Evolutionary conservation across 305 asterid species (phyloP), one percentile per base, ranked within the genome.

Genomic region (Striga hermonthica): DNA sequence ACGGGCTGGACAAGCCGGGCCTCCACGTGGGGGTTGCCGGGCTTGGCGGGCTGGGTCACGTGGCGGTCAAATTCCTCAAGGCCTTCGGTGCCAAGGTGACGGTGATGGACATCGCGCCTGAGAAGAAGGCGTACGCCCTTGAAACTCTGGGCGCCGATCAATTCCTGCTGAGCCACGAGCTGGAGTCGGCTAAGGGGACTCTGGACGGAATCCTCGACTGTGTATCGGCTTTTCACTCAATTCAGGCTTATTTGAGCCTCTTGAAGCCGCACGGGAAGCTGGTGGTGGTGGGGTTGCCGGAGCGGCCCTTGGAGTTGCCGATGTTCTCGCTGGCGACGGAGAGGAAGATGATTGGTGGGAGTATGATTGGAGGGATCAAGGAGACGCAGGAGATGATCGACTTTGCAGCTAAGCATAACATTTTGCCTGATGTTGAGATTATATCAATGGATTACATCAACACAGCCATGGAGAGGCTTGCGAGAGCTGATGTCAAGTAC

Each of bases 361-460:
- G 54, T 7, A 48, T 48, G 54, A 48, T 48, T 7, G 54, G 54
- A n/a, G 54, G 54, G 54, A n/a, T 48, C 3, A 48, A 48, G 22
- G 54, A 48, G 54, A 48, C 54, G 22, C 54, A 48, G 54, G 54
- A 48, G 54, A 48, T 48, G 54, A 48, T 48, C n/a, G 54, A 48
- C 14, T 48, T 48, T 4, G 54, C 54, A 7, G 54, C 54, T 4
- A 48, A 48, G 12, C 54, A 48, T 48, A 48, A 48, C n/a, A 48
- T 48, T 0, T n/a, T 48, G 54, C 54, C 54, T n/a, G 54, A 48
- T n/a, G 54, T 48, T 48, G 54, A 48, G 22, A 5, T 48, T 48
- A 48, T 48, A 2, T 12, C 54, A 7, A 48, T 48, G 54, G 22
- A 48, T 12, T 48, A 48, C n/a, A 11, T 48, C 5, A 48, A 48